phyloP scores from a whole-genome alignment of 495 filamentous ascomycete genomes.

The Massariosphaeria phaeospora region DNA sequence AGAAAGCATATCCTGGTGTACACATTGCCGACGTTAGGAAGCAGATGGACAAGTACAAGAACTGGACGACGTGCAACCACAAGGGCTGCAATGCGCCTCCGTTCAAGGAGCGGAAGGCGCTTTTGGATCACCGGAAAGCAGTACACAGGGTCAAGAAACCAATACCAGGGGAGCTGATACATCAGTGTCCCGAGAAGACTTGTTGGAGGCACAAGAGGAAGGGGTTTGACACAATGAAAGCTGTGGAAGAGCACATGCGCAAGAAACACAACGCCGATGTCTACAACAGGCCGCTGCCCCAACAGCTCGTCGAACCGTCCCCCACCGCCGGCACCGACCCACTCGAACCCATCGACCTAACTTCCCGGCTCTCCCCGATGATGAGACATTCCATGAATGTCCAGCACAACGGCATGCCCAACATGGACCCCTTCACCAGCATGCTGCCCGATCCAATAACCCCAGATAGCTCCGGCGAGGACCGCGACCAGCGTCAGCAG shows the following conservation, averaged over 20 bases:
- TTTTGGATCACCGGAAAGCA: conserved; percentile 19
- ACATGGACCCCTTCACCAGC: background rate
- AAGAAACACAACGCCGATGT: conserved; percentile 10
- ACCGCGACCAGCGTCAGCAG: background rate
- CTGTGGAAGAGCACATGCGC: conserved; percentile 19
- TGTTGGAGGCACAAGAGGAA: conserved; percentile 27
- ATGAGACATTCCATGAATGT: background rate
- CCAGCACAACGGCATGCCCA: background rate
- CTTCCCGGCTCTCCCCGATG: background rate
- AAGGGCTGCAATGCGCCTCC: conserved; percentile 22
- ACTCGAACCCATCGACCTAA: background rate
- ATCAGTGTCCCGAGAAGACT: conserved; percentile 19
- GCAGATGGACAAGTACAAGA: conserved; percentile 30
- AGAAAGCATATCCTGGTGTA: conserved; percentile 24
- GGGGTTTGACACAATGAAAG: conserved; percentile 21
- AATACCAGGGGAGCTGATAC: conserved; percentile 21
- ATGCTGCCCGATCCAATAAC: conserved; percentile 2
- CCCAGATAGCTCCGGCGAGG: conserved; percentile 1
- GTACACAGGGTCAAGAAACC: conserved; percentile 17
- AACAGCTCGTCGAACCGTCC: background rate
- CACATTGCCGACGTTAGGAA: conserved; percentile 19
- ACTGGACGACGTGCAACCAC: conserved; percentile 25
- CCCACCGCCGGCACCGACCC: background rate
- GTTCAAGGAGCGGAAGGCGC: conserved; percentile 15
- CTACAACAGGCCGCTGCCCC: background rate